phyloP scores from a whole-genome alignment of 805 yeast genomes.

The Wickerhamomyces tratensis region DNA sequence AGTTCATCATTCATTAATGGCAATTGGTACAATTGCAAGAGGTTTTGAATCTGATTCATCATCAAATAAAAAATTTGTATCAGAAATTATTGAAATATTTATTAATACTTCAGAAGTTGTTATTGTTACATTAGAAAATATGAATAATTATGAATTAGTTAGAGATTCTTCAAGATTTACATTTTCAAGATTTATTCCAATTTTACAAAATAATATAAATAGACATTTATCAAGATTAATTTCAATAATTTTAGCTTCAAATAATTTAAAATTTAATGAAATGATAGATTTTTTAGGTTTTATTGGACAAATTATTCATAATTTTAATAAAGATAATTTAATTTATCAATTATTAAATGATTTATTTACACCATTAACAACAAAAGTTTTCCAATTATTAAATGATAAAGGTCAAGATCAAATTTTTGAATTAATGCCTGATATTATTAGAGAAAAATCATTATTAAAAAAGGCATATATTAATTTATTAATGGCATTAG shows the following conservation, averaged over 20 bases:
- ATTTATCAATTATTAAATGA: slow-evolving; percentile 69
- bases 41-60: slow-evolving; percentile 46
- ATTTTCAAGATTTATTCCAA: slow-evolving; percentile 76
- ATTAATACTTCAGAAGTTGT: slow-evolving; percentile 73
- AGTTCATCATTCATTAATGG: slow-evolving; percentile 79
- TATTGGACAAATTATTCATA: slow-evolving; percentile 80
- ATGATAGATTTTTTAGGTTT: slow-evolving; percentile 76
- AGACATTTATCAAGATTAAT: slow-evolving; percentile 61
- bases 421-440: slow-evolving; percentile 34
- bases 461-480: slow-evolving; percentile 63
- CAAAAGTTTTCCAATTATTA: slow-evolving; percentile 47
- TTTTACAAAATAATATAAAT: slow-evolving; percentile 44
- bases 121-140: slow-evolving; percentile 70
- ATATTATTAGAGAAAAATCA: slow-evolving; percentile 53
- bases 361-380: slow-evolving; percentile 63
- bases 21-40: slow-evolving; percentile 82
- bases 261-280: slow-evolving; percentile 52
- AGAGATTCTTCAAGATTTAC: slow-evolving; percentile 85
- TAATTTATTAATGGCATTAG: slow-evolving; percentile 56
- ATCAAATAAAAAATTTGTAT: slow-evolving; percentile 23
- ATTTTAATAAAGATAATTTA: slow-evolving; percentile 53
- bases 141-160: slow-evolving; percentile 54
- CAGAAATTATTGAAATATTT: slow-evolving; percentile 37
- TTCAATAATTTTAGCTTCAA: slow-evolving; percentile 48
- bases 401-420: slow-evolving; percentile 32